These are phyloP conservation scores for Trifolium repens DNA, from an alignment of 306 rosid genomes.

Conservation along the genomic window DNA sequence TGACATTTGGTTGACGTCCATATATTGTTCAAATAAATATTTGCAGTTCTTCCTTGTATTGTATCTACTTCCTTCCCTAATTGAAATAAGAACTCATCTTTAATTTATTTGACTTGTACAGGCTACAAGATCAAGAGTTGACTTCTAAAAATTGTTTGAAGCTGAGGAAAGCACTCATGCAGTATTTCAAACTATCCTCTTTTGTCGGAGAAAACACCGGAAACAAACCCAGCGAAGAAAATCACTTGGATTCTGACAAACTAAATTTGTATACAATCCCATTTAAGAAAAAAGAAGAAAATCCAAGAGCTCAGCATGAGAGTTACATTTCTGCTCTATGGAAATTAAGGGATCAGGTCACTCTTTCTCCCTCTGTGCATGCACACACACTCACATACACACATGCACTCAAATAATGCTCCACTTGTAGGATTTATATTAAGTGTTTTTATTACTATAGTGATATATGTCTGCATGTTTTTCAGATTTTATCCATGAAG, in stretches of 20 bases:
- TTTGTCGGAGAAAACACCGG: constrained; percentile 47
- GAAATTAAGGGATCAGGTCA: constrained; percentile 85
- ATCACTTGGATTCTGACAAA: constrained; percentile 39
- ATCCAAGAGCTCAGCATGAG: constrained; percentile 50
- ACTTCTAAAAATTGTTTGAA: constrained; percentile 52
- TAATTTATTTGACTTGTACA: constrained; percentile 41
- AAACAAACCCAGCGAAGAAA: constrained; percentile 13
- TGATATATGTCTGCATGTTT: constrained; percentile 31
- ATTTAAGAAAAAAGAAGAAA: constrained; percentile 65
- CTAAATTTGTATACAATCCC: constrained; percentile 60
- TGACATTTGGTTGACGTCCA: constrained; percentile 6
- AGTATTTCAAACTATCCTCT: constrained; percentile 58
- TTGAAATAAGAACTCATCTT: constrained; percentile 15
- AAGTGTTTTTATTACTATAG: constrained; percentile 3
- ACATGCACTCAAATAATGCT: not conserved
- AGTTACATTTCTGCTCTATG: constrained; percentile 62
- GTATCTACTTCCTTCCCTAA: constrained; percentile 10
- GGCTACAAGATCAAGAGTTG: constrained; percentile 64
- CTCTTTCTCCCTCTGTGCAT: constrained; percentile 17
- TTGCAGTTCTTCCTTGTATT: not conserved
- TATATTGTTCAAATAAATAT: not conserved
- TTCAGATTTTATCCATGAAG: constrained; percentile 78
- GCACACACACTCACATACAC: not conserved
- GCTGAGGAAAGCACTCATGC: constrained; percentile 61
- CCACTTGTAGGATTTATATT: constrained; percentile 3